These are phyloP conservation scores for Tuber melanosporum DNA, from an alignment of 495 filamentous ascomycete species.

Conservation along the genomic window DNA sequence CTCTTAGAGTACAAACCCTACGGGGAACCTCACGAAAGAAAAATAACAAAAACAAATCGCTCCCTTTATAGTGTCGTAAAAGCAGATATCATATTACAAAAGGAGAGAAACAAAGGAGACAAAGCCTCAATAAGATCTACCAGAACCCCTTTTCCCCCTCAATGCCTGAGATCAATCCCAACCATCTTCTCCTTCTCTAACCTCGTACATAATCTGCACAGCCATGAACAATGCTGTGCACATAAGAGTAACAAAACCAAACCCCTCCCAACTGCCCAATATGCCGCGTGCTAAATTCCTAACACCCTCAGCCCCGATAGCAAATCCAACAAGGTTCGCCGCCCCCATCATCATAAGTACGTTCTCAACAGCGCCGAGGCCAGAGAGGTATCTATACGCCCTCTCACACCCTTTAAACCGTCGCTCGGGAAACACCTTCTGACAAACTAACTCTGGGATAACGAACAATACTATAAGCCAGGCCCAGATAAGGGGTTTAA, in stretches of 20 bases:
- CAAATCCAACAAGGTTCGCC: slow-evolving; percentile 92
- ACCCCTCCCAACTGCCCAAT: slow-evolving; percentile 47
- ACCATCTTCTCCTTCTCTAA: slow-evolving; percentile 74
- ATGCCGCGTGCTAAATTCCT: slow-evolving; percentile 63
- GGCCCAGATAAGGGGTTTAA: slow-evolving; percentile 89
- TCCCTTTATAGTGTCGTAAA: background rate
- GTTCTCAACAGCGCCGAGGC: slow-evolving; percentile 78
- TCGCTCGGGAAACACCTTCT: slow-evolving; percentile 60
- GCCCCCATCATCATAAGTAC: slow-evolving; percentile 94
- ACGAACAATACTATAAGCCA: slow-evolving; percentile 94
- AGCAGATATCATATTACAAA: background rate
- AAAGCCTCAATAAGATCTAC: background rate
- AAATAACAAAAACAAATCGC: background rate
- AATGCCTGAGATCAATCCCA: slow-evolving; percentile 84
- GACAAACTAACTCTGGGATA: slow-evolving; percentile 72
- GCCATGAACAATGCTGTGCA: slow-evolving; percentile 72
- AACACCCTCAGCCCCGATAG: slow-evolving; percentile 80
- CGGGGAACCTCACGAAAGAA: background rate
- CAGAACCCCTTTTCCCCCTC: background rate
- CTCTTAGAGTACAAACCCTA: background rate
- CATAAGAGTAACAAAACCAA: slow-evolving; percentile 64
- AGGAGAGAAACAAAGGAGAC: background rate
- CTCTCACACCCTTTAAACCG: slow-evolving; percentile 63
- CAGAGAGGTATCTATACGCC: slow-evolving; percentile 70
- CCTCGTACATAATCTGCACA: slow-evolving; percentile 93